A percentile compares a stretch with the other conserved stretches of the same genome.
These are phyloP conservation scores for Loxodes magnus DNA, from an alignment of 73 alveolate genomes.

Conservation along the genomic window DNA sequence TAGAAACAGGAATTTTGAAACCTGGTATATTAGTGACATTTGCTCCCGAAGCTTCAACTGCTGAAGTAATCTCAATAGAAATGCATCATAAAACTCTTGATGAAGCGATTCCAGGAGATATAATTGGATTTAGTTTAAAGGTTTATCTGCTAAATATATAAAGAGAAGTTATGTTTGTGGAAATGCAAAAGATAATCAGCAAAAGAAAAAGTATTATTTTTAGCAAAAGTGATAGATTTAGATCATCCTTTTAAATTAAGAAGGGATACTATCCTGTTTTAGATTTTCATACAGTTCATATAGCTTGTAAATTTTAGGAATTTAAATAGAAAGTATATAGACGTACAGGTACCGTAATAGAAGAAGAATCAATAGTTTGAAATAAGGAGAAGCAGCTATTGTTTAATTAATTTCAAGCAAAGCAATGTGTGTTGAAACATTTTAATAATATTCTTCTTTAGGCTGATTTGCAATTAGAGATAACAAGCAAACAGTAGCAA, in stretches of 20 bases:
- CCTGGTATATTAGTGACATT: constrained; percentile 76
- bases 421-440: too few relatives aligned
- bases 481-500: constrained; percentile 47
- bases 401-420: too few relatives aligned
- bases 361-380: constrained; percentile 28
- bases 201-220: constrained; percentile 27
- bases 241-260: constrained; percentile 37
- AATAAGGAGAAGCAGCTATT: constrained; percentile 34
- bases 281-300: too few relatives aligned
- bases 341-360: constrained; percentile 19
- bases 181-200: constrained; percentile 57
- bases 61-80: too few relatives aligned
- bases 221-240: constrained; percentile 41
- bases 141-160: constrained; percentile 62
- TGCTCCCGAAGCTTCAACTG: constrained; percentile 79
- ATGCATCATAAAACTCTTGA: too few relatives aligned
- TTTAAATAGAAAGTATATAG: constrained; percentile 13
- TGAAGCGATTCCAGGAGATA: too few relatives aligned
- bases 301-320: too few relatives aligned
- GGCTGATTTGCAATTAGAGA: constrained; percentile 51
- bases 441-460: too few relatives aligned
- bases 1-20: constrained; percentile 87
- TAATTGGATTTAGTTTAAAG: constrained; percentile 75
- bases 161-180: too few relatives aligned
- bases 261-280: constrained; percentile 32